phyloP scores from a whole-genome alignment of 805 yeast genomes.

The Kuraishia molischiana region DNA sequence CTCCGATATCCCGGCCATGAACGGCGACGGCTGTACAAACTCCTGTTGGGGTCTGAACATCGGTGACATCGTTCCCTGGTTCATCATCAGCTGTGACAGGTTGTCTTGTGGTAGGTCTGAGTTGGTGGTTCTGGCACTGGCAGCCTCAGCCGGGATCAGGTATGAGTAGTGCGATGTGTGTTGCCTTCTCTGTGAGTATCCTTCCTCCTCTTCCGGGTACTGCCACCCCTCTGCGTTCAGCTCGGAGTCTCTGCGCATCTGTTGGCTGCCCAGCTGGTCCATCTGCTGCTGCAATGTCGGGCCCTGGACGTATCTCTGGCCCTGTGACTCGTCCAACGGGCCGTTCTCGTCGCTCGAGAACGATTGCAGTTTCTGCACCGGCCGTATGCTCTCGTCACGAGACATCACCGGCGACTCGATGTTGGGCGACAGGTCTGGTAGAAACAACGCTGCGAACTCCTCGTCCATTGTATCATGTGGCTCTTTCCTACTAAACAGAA shows the following conservation, averaged over 20 bases:
- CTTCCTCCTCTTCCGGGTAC: neutral
- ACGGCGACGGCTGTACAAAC: too few species aligned
- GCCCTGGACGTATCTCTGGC: too few species aligned
- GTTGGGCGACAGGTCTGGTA: conserved; percentile 6
- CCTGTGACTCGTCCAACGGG: conserved; percentile 4
- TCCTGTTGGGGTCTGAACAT: too few species aligned
- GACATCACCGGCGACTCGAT: neutral
- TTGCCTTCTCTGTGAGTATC: conserved; percentile 3
- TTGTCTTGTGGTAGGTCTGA: too few species aligned
- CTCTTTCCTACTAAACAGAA: too few species aligned
- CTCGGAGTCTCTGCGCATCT: too few species aligned
- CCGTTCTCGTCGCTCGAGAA: neutral
- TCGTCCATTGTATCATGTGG: conserved; percentile 6
- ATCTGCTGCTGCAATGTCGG: too few species aligned
- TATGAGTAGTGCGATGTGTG: conserved; percentile 2
- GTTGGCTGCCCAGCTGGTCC: neutral
- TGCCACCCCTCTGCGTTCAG: too few species aligned
- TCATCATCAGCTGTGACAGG: too few species aligned
- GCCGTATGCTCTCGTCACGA: too few species aligned
- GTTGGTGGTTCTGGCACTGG: conserved; percentile 3
- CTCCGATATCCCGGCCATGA: too few species aligned
- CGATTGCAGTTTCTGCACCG: neutral
- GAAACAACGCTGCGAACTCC: conserved; percentile 9
- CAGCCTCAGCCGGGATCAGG: conserved; percentile 4
- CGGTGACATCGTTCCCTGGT: conserved; percentile 6